Evolutionary conservation across 257 asterid genomes (phyloP), one percentile per base, ranked within the genome.

Genomic region (Solanum etuberosum): DNA sequence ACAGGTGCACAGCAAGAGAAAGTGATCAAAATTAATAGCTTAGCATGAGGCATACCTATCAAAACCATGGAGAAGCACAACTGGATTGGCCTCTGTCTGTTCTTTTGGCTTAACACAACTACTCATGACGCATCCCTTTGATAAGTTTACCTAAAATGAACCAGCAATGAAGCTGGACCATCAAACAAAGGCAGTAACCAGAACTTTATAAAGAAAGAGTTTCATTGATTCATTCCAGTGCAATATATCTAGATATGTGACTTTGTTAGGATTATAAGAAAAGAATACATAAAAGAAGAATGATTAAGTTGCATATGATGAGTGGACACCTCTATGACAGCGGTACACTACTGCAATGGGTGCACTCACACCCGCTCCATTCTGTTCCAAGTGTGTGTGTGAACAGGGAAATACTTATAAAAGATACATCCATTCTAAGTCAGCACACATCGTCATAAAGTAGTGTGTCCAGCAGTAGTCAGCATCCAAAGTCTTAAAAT

Each of bases 11-110:
- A 8, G 23, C 35, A 59, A 84, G 77, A 54, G 54, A n/a, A 35
- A 43, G 9, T 63, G 40, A 21, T 84, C 86, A 40, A n/a, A 84
- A 38, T 15, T n/a, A 40, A 38, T 31, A 37, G 63, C 38, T 65
- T 63, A 11, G 78, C 42, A 3, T 16, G 67, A 23, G 2, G 21
- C 14, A 57, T 83, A 92, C 98, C 98, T 95, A 88, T 95, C 98
- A 83, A 95, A 95, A 65, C 97, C 89, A 89, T 95, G 98, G 77
- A 95, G 98, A 87, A 95, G 98, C 81, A 96, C 97, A n/a, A 96
- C 92, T 0, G 98, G 98, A 88, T 89, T 91, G 87, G 91, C 86
- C 74, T 89, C 93, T 6, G 85, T 57, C 40, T 87, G 91, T 61
- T 72, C 40, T 65, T 4, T 86, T 14, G 98, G 98, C 72, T 90